Evolutionary conservation across 2,329 filamentous ascomycete species (phyloP).

Genomic region (Fusarium continuum): DNA sequence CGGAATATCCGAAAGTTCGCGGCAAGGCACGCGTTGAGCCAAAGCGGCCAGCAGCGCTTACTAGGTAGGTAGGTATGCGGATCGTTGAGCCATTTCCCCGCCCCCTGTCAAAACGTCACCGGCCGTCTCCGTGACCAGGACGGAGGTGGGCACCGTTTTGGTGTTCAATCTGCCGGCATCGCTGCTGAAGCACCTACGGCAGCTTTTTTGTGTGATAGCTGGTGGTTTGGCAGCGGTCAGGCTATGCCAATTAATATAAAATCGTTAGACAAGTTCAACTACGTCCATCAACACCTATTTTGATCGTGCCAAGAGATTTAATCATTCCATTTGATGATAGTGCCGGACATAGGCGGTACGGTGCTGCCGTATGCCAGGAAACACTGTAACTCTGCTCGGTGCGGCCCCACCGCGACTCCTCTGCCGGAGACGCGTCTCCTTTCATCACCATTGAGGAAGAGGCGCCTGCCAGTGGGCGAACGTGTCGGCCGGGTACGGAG

Average conservation of each 20-base stretch:
- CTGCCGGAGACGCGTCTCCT: constrained; percentile 29
- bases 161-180: constrained; percentile 18
- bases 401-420: constrained; percentile 31
- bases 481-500: constrained; percentile 18
- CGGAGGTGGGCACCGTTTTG: constrained; percentile 36
- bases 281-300: background rate
- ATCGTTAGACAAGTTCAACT: too few relatives aligned
- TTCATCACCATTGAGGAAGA: constrained; percentile 11
- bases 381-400: constrained; percentile 25
- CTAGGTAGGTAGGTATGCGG: too few relatives aligned
- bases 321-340: background rate
- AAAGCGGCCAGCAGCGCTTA: constrained; percentile 20
- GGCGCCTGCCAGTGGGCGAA: constrained; percentile 6
- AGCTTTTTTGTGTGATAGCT: background rate
- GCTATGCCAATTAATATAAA: background rate
- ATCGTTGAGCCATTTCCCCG: constrained; percentile 21
- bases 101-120: constrained; percentile 21
- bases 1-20: background rate
- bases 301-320: too few relatives aligned
- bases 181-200: constrained; percentile 2
- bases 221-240: background rate
- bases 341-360: constrained; percentile 10
- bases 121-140: constrained; percentile 31
- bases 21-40: background rate
- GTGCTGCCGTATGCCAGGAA: constrained; percentile 1